Base-by-base conservation (phyloP, 768 basidiomycete species). In the Macrolepiota albuminosa region DNA sequence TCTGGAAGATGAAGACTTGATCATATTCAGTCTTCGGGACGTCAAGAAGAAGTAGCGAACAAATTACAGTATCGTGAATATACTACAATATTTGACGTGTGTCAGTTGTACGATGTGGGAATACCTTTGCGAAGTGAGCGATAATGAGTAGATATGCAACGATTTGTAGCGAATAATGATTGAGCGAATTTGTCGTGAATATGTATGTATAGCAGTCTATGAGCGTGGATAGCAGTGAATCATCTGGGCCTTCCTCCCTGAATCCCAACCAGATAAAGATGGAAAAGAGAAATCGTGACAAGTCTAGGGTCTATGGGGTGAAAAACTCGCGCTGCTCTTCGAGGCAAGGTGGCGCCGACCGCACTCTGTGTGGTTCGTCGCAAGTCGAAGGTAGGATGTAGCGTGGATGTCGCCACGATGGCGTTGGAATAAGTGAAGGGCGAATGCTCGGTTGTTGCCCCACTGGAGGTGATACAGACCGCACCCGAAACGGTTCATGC, bases 1-100 rank as follows among this genome's bases (percentile, higher is more conserved):
- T 71, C 70, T 98, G 64, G 94, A 95, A 72, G 93, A 96, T 64
- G 95, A 95, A 67, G 95, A 98, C 71, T 61, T 85, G 56, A 72
- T 98, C 21, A 82, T 87, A 16, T 79, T 97, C 66, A 89, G 83
- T 57, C 78, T 98, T 37, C 84, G 89, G 59, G 88, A 90, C 56
- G 53, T 58, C 74, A 77, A 61, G 78, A 94, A 89, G 77, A 90
- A 84, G 76, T 85, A 69, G 48, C 49, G 40, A 4, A 43, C 11
- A 6, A 1, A 37, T 54, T 18, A 42, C 29, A 54, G 18, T 37
- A 11, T 52, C 21, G 36, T 52, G 21, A 54, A 26, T 40, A 73
- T 69, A 16, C 37, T 48, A 55, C 40, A 24, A 8, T 52, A 16
- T 29, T 8, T 47, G 31, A 29, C 39, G 26, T 53, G 53, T 37